phyloP scores from a whole-genome alignment of 2,329 filamentous ascomycete species.

The Fusarium drepaniforme region DNA sequence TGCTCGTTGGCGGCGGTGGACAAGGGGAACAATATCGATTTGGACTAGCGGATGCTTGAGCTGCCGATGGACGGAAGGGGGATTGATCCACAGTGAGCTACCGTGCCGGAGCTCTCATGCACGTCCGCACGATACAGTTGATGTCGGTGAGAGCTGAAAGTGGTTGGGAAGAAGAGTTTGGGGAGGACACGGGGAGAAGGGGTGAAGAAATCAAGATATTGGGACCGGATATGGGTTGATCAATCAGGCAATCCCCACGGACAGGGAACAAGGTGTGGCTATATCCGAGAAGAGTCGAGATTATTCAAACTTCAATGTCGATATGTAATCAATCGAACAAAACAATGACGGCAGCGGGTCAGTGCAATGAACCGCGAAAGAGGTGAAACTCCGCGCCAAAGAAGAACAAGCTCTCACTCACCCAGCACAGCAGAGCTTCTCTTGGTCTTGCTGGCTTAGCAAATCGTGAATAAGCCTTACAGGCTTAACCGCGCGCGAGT shows the following conservation, averaged over 20 bases:
- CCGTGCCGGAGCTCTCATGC: background rate
- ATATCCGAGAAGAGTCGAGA: background rate
- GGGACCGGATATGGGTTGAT: slow-evolving; percentile 10
- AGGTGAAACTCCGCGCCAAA: background rate
- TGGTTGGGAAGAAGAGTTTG: background rate
- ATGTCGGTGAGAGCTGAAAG: slow-evolving; percentile 32
- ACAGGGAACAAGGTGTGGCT: background rate
- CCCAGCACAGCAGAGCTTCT: background rate
- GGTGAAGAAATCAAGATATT: background rate
- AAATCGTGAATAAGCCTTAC: slow-evolving; percentile 46
- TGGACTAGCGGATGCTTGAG: slow-evolving; percentile 20
- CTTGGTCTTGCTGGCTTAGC: background rate
- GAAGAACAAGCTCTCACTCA: background rate
- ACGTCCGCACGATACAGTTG: slow-evolving; percentile 1
- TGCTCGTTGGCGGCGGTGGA: slow-evolving; percentile 1
- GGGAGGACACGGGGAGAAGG: background rate
- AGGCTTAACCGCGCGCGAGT: slow-evolving; percentile 33
- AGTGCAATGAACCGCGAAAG: background rate
- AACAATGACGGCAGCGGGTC: background rate
- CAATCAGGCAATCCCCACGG: slow-evolving; percentile 6
- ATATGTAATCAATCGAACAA: slow-evolving; percentile 1
- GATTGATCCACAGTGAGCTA: background rate
- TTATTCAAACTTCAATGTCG: background rate
- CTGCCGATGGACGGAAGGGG: slow-evolving; percentile 9
- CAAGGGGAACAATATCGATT: background rate